Conservation (phyloP, 1,284 basidiomycete species). For the Ustilago nuda region DNA sequence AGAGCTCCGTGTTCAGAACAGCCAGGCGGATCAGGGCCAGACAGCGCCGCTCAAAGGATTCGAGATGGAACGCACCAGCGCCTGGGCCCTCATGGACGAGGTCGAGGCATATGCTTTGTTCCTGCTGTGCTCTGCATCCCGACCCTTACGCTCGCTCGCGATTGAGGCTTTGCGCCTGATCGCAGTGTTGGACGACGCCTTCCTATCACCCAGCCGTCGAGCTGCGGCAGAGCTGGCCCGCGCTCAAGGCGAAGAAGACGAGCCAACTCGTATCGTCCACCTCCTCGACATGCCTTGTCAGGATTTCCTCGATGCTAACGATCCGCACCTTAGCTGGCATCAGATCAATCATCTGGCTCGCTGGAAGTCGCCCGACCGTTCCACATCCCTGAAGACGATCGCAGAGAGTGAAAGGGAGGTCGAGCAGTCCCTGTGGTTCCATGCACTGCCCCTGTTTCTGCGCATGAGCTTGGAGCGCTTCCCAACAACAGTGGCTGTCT, state of each 20-base stretch:
- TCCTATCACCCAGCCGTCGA: conserved; percentile 40
- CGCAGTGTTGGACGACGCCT: conserved; percentile 64
- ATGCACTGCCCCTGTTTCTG: conserved; percentile 70
- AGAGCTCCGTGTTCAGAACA: conserved; percentile 67
- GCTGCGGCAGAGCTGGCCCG: conserved; percentile 64
- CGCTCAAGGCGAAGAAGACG: conserved; percentile 52
- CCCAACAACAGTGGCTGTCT: conserved; percentile 68
- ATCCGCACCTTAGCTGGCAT: conserved; percentile 47
- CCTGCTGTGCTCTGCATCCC: conserved; percentile 77
- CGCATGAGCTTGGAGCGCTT: conserved; percentile 68
- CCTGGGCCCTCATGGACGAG: conserved; percentile 69
- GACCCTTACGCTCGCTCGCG: conserved; percentile 73
- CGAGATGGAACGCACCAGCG: conserved; percentile 63
- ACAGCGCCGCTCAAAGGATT: conserved; percentile 34
- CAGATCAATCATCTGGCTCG: conserved; percentile 52
- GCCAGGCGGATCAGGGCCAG: conserved; percentile 44
- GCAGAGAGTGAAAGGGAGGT: conserved; percentile 71
- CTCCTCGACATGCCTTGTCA: conserved; percentile 57
- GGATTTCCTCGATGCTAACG: conserved; percentile 51
- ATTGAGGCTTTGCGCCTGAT: conserved; percentile 57
- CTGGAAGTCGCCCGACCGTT: conserved; percentile 48
- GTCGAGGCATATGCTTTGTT: conserved; percentile 83
- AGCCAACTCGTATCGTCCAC: conserved; percentile 58
- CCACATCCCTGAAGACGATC: conserved; percentile 57
- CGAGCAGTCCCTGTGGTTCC: conserved; percentile 71